Conservation (phyloP, 2,329 filamentous ascomycete genomes). For the Akanthomyces dipterigenus region DNA sequence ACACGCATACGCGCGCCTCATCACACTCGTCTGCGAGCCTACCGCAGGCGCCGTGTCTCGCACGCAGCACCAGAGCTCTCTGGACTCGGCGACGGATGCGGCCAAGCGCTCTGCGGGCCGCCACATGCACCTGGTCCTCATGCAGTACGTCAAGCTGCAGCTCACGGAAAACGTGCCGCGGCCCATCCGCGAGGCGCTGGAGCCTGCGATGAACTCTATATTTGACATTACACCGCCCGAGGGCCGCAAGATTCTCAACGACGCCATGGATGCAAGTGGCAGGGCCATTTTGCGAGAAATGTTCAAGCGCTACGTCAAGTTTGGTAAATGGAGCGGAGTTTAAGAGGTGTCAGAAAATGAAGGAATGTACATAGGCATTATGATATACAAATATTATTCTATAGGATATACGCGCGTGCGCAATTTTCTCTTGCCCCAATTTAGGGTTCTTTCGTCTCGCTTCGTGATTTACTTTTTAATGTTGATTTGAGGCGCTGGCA, state of each 20-base stretch:
- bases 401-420: constrained; percentile 6
- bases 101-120: constrained; percentile 55
- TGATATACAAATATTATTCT: constrained; percentile 3
- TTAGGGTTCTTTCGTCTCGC: constrained; percentile 10
- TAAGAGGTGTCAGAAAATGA: constrained; percentile 22
- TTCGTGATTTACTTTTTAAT: constrained; percentile 16
- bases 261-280: constrained; percentile 52
- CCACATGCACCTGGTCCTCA: constrained; percentile 55
- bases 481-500: constrained; percentile 40
- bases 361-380: constrained; percentile 8
- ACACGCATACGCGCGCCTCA: constrained; percentile 45
- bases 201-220: constrained; percentile 52
- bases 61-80: constrained; percentile 33
- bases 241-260: constrained; percentile 49
- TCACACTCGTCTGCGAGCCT: constrained; percentile 55
- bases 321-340: constrained; percentile 58
- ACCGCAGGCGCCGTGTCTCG: constrained; percentile 49
- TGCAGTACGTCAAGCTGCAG: constrained; percentile 55
- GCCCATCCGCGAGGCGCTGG: constrained; percentile 47
- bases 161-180: constrained; percentile 47
- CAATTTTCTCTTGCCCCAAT: not conserved
- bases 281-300: constrained; percentile 52
- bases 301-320: constrained; percentile 53
- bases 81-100: constrained; percentile 54
- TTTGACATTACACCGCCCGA: constrained; percentile 52